Conservation (phyloP, 352 stramenopile genomes). For the Lagenidium giganteum region DNA sequence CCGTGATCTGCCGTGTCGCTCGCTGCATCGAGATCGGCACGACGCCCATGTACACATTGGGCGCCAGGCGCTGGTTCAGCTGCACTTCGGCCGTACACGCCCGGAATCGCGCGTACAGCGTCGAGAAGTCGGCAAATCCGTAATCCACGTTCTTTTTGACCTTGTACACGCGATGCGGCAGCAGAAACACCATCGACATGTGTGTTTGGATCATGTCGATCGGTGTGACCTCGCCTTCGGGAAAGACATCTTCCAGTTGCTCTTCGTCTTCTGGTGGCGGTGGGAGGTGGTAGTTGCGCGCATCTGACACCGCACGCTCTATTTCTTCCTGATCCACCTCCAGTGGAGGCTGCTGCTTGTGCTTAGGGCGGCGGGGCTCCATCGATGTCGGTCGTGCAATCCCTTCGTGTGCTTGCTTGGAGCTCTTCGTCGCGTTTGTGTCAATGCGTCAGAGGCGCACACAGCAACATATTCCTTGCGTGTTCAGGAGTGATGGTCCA, state of each 20-base stretch:
- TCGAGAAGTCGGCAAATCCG: slow-evolving; percentile 69
- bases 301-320: slow-evolving; percentile 31
- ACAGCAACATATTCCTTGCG: too few relatives aligned
- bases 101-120: slow-evolving; percentile 69
- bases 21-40: slow-evolving; percentile 65
- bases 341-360: slow-evolving; percentile 55
- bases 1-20: slow-evolving; percentile 36
- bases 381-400: too few relatives aligned
- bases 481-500: too few relatives aligned
- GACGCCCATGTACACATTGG: slow-evolving; percentile 58
- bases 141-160: slow-evolving; percentile 75
- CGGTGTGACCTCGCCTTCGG: not conserved
- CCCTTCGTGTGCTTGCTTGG: too few relatives aligned
- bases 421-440: not conserved
- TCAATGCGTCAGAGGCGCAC: too few relatives aligned
- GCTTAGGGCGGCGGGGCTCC: slow-evolving; percentile 57
- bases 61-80: slow-evolving; percentile 64
- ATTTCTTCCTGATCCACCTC: slow-evolving; percentile 34
- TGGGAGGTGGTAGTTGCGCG: slow-evolving; percentile 25
- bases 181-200: slow-evolving; percentile 69
- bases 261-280: not conserved
- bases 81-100: slow-evolving; percentile 63
- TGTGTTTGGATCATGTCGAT: slow-evolving; percentile 60
- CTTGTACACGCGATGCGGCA: slow-evolving; percentile 62
- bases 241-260: slow-evolving; percentile 18